Percentiles rank a stretch among this genome's conserved stretches.
These are phyloP conservation scores for Teratosphaeriaceae sp. DNA, from an alignment of 2,329 filamentous ascomycete species.

Conservation along the genomic window DNA sequence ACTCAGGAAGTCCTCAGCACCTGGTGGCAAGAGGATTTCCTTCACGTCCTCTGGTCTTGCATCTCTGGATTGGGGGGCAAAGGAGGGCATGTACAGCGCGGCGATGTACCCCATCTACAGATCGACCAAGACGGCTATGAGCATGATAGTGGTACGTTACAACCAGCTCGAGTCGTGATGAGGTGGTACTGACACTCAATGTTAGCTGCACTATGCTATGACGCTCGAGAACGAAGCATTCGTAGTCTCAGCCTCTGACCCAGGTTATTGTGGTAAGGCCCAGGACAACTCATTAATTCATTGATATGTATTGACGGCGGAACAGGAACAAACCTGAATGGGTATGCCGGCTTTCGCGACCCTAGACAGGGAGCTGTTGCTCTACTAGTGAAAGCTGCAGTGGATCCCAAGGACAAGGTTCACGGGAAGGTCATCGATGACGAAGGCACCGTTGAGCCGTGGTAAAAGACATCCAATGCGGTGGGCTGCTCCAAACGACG, in stretches of 20 bases:
- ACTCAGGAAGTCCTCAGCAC: conserved; percentile 15
- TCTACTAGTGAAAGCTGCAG: conserved; percentile 17
- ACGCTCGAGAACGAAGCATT: conserved; percentile 21
- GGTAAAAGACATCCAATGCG: conserved; percentile 10
- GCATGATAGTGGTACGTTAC: conserved; percentile 23
- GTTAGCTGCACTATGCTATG: conserved; percentile 4
- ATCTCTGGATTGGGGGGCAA: conserved; percentile 11
- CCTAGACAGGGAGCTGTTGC: conserved; percentile 25
- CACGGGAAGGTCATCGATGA: conserved; percentile 20
- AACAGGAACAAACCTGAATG: conserved; percentile 21
- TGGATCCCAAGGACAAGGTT: conserved; percentile 19
- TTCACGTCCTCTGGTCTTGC: conserved; percentile 22
- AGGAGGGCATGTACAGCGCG: background rate
- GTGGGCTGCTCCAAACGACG: background rate
- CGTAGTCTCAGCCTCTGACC: conserved; percentile 17
- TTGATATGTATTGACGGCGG: background rate
- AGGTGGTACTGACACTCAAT: background rate
- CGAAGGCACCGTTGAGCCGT: conserved; percentile 16
- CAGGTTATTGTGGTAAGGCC: conserved; percentile 15
- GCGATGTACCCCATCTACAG: conserved; percentile 17
- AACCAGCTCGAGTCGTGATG: background rate
- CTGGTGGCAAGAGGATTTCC: conserved; percentile 19
- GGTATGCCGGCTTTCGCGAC: conserved; percentile 18
- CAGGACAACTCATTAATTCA: background rate
- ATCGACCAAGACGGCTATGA: conserved; percentile 22